Percentiles rank a stretch among this genome's conserved stretches.
phyloP scores from a whole-genome alignment of 2,329 filamentous ascomycete genomes.

The Fusarium lateritium region DNA sequence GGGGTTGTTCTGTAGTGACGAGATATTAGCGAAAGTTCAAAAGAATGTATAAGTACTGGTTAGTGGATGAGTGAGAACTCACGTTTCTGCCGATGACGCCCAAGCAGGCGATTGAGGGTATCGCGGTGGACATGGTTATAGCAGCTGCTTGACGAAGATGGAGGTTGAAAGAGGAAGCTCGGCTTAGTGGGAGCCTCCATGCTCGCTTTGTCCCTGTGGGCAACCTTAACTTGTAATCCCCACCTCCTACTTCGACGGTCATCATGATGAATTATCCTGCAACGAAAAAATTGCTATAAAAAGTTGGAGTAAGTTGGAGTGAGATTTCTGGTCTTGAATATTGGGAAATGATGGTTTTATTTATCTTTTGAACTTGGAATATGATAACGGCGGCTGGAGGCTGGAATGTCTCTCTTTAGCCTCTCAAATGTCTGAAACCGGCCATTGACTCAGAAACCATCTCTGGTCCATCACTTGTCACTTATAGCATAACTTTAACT shows the following conservation, averaged over 20 bases:
- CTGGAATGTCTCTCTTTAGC: constrained; percentile 44
- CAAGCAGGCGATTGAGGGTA: constrained; percentile 91
- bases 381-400: constrained; percentile 33
- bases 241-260: constrained; percentile 26
- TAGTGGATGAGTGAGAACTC: constrained; percentile 51
- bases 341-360: background rate
- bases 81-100: constrained; percentile 95
- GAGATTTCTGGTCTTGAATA: background rate
- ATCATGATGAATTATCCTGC: constrained; percentile 19
- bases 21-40: background rate
- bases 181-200: constrained; percentile 39
- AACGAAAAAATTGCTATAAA: background rate
- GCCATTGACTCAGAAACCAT: constrained; percentile 35
- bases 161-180: constrained; percentile 38
- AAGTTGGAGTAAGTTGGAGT: background rate
- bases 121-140: constrained; percentile 69
- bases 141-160: constrained; percentile 28
- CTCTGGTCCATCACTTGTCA: background rate
- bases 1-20: constrained; percentile 83
- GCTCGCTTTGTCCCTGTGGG: constrained; percentile 35
- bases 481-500: background rate
- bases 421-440: constrained; percentile 37
- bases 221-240: constrained; percentile 37
- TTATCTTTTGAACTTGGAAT: background rate
- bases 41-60: background rate